Percentiles rank a stretch among this genome's conserved stretches.
Conservation (phyloP, 2,329 filamentous ascomycete genomes). For the Fonsecaea monophora region DNA sequence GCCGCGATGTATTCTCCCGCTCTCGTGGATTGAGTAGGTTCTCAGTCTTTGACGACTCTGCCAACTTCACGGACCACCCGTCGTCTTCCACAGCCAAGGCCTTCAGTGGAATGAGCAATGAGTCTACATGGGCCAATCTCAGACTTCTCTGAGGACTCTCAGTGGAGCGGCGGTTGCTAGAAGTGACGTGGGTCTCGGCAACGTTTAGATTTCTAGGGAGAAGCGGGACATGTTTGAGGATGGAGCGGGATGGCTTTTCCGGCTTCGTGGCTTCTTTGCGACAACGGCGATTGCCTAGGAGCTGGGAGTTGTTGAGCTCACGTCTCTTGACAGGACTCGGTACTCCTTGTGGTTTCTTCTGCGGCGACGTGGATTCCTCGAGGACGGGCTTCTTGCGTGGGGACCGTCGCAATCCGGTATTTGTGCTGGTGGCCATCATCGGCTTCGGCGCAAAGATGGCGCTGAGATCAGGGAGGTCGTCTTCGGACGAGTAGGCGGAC, state of each 20-base stretch:
- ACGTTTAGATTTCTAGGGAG: constrained; percentile 18
- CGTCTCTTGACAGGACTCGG: not conserved
- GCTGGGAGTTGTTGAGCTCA: not conserved
- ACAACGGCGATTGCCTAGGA: not conserved
- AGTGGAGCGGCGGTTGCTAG: constrained; percentile 29
- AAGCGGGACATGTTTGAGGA: constrained; percentile 13
- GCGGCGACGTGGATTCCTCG: not conserved
- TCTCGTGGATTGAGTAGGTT: constrained; percentile 35
- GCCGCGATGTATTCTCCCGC: constrained; percentile 18
- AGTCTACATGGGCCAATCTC: constrained; percentile 46
- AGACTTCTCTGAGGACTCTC: constrained; percentile 39
- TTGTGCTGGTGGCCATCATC: constrained; percentile 30
- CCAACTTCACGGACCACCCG: not conserved
- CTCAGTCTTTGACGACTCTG: not conserved
- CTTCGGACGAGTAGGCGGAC: not conserved
- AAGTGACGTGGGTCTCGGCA: constrained; percentile 14
- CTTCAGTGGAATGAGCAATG: constrained; percentile 44
- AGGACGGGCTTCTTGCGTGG: constrained; percentile 32
- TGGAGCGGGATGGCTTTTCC: not conserved
- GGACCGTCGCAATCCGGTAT: constrained; percentile 31
- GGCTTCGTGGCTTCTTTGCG: constrained; percentile 4
- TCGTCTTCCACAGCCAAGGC: constrained; percentile 39
- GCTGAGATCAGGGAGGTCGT: constrained; percentile 32
- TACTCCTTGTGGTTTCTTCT: constrained; percentile 16
- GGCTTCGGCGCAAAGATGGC: constrained; percentile 33